Base-by-base conservation (phyloP, 1,139 yeast species). In the Candida sp. region DNA sequence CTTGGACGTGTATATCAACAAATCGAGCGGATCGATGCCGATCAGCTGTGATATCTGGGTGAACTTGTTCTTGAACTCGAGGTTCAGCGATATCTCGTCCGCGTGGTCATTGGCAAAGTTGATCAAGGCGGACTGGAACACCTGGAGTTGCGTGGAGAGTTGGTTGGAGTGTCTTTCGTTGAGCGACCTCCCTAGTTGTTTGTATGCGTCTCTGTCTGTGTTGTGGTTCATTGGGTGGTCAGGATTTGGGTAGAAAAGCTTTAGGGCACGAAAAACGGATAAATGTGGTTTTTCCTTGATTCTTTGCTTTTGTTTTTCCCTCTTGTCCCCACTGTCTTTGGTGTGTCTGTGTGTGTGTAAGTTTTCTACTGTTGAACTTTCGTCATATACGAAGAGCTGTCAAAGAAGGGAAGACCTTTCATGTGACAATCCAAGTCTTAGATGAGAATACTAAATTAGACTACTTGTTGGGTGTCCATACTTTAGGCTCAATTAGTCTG, bases 1-100 rank as follows among this genome's bases (percentile, higher is more conserved):
- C 7, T 11, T 50, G 23, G 45, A 60, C 27, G 62, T 58, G 53
- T 53, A 59, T 46, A 78, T 72, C 37, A 77, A 65, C 35, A 83
- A 69, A 37, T 86, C 86, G 40, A 90, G 67, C 1, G 96, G 94
- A 63, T 91, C 96, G n/a, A 90, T 84, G 1, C 96, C 97, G 22
- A 90, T 85, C 61, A 88, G 84, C 25, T 79, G 75, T 60, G 96
- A 89, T 78, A 91, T 85, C 54, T 83, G 81, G 44, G 90, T 83
- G 68, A 91, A 90, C 63, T 88, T 86, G 28, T 79, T 72, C 42
- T 94, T 70, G 63, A 90, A 85, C 53, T 85, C 85, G 1, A 85
- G 78, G 62, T 88, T 86, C 50, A 73, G 76, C 49, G 81, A 72
- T 49, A 91, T 86, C 59, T 88, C 92, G 11, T 77, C 73, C 28